phyloP scores from a whole-genome alignment of 345 rosid genomes.

The Zanthoxylum bungeanum region DNA sequence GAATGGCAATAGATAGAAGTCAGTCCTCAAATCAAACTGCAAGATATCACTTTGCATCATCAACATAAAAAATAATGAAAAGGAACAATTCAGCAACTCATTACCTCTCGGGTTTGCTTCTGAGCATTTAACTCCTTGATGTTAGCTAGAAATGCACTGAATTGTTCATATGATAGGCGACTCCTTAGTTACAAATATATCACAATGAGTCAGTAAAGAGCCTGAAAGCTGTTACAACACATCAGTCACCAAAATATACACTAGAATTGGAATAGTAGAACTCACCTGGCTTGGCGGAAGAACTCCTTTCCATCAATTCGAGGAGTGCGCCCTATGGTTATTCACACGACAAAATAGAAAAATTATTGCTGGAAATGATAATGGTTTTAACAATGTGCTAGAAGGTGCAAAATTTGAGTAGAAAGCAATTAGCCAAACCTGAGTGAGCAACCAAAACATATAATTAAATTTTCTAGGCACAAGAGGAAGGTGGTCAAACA shows the following conservation, averaged over 20 bases:
- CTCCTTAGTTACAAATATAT: conserved; percentile 46
- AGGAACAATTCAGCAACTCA: background rate
- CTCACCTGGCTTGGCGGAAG: conserved; percentile 95
- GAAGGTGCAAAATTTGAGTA: background rate
- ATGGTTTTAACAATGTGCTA: background rate
- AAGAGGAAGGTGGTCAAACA: background rate
- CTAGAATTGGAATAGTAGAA: background rate
- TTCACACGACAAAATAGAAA: background rate
- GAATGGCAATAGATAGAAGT: conserved; percentile 13
- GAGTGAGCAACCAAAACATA: background rate
- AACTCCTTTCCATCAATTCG: conserved; percentile 97
- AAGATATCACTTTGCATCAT: background rate
- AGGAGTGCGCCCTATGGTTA: conserved; percentile 46
- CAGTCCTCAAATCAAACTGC: background rate
- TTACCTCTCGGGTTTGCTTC: conserved; percentile 89
- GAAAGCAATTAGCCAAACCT: background rate
- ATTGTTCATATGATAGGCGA: conserved; percentile 86
- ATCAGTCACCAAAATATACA: background rate
- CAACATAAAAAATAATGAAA: background rate
- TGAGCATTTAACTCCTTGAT: conserved; percentile 90
- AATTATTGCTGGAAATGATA: conserved; percentile 8
- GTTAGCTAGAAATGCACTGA: conserved; percentile 90
- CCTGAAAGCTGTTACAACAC: background rate
- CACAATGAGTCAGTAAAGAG: conserved; percentile 4
- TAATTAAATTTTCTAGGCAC: background rate